Evolutionary conservation across 768 basidiomycete species (phyloP).

Genomic region (Suillus bovinus): DNA sequence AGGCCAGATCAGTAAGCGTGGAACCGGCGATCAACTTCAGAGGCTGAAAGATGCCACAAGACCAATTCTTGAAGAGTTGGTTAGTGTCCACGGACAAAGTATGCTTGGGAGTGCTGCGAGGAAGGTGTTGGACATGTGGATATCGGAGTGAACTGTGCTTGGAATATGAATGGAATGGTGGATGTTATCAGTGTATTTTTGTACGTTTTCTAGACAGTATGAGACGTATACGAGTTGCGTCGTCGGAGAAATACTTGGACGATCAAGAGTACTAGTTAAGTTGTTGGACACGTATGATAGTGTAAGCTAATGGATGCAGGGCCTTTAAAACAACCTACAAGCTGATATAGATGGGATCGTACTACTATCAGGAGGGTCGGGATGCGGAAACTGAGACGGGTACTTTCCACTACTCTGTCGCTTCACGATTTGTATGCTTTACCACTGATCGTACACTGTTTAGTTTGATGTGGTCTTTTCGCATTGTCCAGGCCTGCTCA

Average conservation of each 20-base stretch:
- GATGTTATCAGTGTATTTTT: constrained; percentile 2
- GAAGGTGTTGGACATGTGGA: constrained; percentile 45
- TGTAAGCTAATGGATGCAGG: too few species aligned
- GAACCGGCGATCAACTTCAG: constrained; percentile 46
- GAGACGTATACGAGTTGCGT: background rate
- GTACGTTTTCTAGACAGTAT: background rate
- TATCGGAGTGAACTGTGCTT: constrained; percentile 12
- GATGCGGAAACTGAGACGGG: too few species aligned
- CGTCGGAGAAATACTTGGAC: background rate
- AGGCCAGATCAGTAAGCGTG: constrained; percentile 58
- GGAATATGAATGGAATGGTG: background rate
- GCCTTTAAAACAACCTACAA: too few species aligned
- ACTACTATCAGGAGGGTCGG: too few species aligned
- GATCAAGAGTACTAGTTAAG: too few species aligned
- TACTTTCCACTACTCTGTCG: too few species aligned
- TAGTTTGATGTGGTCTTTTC: too few species aligned
- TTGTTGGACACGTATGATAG: too few species aligned
- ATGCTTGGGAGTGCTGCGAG: constrained; percentile 41
- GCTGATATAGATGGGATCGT: too few species aligned
- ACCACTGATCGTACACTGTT: too few species aligned
- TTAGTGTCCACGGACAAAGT: constrained; percentile 33
- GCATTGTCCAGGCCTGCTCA: too few species aligned
- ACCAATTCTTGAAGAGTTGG: constrained; percentile 53
- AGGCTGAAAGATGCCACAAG: constrained; percentile 51
- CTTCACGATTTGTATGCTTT: too few species aligned